Conservation (phyloP, 345 rosid genomes). For the Clarkia xantiana region DNA sequence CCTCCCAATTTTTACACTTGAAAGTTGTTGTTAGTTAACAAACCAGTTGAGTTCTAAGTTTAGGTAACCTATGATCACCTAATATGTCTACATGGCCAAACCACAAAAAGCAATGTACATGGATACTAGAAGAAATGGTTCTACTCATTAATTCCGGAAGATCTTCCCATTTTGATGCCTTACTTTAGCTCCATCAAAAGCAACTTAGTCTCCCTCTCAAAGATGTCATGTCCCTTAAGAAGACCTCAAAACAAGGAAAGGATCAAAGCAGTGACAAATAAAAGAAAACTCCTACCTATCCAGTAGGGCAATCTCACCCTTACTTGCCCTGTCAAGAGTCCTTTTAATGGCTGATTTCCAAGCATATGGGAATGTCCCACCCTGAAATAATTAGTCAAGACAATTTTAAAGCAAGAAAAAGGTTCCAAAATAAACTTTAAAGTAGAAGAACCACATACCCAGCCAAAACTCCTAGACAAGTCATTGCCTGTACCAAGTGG, state of each 20-base stretch:
- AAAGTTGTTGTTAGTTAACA: no score
- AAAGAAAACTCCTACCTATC: conserved; percentile 41
- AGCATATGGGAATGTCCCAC: conserved; percentile 86
- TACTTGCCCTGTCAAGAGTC: conserved; percentile 49
- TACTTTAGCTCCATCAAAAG: no score
- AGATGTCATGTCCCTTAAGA: no score
- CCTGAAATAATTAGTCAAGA: conserved; percentile 28
- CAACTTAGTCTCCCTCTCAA: no score
- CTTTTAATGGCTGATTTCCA: conserved; percentile 91
- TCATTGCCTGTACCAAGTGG: conserved; percentile 98
- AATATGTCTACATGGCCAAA: no score
- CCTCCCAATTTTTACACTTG: no score
- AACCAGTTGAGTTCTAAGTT: no score
- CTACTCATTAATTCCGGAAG: no score
- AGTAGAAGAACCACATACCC: conserved; percentile 42
- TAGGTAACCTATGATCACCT: no score
- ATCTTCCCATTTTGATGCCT: no score
- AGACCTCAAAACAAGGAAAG: background rate
- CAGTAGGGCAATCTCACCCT: conserved; percentile 46
- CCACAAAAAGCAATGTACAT: no score
- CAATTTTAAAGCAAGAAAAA: conserved; percentile 8
- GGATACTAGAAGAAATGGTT: no score
- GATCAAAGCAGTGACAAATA: background rate
- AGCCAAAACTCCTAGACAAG: conserved; percentile 84
- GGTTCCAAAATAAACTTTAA: conserved; percentile 7